phyloP scores from a whole-genome alignment of 371 early-diverging fungal species.

The Syncephalastrum contaminatum region DNA sequence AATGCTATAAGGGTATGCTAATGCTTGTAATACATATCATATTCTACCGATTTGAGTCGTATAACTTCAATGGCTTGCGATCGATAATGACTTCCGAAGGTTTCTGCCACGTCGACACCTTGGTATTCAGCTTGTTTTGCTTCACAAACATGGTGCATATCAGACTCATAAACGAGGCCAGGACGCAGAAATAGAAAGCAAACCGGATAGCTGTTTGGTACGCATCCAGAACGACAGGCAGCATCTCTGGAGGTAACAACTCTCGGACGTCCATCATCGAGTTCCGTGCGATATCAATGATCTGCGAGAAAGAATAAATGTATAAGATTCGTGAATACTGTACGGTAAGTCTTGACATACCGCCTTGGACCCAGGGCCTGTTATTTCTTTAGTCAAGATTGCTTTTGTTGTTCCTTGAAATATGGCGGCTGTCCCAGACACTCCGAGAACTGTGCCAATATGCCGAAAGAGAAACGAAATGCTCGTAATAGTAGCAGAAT shows the following conservation, averaged over 20 bases:
- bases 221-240: constrained; percentile 28
- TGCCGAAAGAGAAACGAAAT: constrained; percentile 49
- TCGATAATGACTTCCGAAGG: no score
- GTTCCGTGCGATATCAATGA: constrained; percentile 38
- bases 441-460: constrained; percentile 43
- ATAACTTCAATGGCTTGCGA: no score
- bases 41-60: no score
- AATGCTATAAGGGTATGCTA: no score
- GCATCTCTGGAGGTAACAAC: constrained; percentile 28
- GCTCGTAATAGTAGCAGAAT: constrained; percentile 49
- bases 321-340: background rate
- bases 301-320: constrained; percentile 10
- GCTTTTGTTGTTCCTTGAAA: constrained; percentile 38
- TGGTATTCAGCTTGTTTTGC: constrained; percentile 38
- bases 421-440: constrained; percentile 36
- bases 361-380: constrained; percentile 25
- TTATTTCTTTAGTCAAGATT: constrained; percentile 30
- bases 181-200: constrained; percentile 26
- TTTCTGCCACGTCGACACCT: constrained; percentile 8
- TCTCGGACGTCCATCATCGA: constrained; percentile 33
- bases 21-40: no score
- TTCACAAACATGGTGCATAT: constrained; percentile 41
- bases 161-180: constrained; percentile 27
- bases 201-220: constrained; percentile 31
- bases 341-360: background rate